These are phyloP conservation scores for Chalciporus piperatus DNA, from an alignment of 768 basidiomycete genomes.

Conservation along the genomic window DNA sequence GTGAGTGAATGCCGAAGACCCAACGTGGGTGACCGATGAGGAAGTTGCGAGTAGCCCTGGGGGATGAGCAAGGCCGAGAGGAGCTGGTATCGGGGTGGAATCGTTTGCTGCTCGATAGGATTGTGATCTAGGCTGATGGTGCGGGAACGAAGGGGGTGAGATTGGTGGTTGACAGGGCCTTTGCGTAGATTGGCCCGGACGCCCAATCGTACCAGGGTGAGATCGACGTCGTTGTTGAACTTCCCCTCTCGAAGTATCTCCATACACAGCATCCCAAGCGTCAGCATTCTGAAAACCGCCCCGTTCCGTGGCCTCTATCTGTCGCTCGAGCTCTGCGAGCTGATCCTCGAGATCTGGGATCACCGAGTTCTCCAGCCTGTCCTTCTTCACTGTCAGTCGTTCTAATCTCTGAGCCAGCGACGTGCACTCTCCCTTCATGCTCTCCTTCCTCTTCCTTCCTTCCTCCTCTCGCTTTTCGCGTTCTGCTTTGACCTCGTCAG, in stretches of 20 bases:
- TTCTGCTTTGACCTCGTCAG: constrained; percentile 43
- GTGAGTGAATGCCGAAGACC: constrained; percentile 14
- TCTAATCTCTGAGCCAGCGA: constrained; percentile 62
- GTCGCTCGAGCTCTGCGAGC: constrained; percentile 54
- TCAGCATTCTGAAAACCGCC: constrained; percentile 21
- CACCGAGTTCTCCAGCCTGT: constrained; percentile 56
- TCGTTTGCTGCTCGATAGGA: constrained; percentile 24
- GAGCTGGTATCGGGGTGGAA: constrained; percentile 10
- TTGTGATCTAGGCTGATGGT: constrained; percentile 28
- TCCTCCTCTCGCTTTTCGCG: constrained; percentile 48
- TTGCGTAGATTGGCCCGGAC: constrained; percentile 13
- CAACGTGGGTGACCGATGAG: constrained; percentile 17
- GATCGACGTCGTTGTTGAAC: constrained; percentile 24
- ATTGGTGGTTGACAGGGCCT: constrained; percentile 15
- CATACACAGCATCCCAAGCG: constrained; percentile 11
- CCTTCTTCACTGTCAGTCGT: constrained; percentile 58
- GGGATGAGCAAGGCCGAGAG: constrained; percentile 16
- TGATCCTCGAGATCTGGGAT: constrained; percentile 70
- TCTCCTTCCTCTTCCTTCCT: constrained; percentile 53
- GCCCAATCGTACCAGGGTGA: constrained; percentile 30
- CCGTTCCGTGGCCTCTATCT: constrained; percentile 47
- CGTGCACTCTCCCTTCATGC: constrained; percentile 56
- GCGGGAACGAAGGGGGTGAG: constrained; percentile 26
- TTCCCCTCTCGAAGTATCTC: constrained; percentile 17
- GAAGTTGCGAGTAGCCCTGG: constrained; percentile 12